Conservation (phyloP, 1,139 yeast species). For the Yamadazyma spencermartinsiae region DNA sequence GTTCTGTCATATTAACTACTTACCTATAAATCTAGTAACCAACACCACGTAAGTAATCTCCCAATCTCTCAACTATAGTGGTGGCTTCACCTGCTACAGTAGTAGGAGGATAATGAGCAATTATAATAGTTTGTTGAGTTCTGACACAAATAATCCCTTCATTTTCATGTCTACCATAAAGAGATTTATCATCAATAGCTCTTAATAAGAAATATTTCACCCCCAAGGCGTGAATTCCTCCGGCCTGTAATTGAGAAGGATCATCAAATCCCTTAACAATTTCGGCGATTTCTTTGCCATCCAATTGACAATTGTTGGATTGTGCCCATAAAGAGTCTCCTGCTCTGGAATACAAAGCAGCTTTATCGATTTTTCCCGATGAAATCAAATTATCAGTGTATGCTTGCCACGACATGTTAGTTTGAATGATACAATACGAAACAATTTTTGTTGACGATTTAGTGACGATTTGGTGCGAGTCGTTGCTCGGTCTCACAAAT, state of each 20-base stretch:
- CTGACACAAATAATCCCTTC: conserved; percentile 90
- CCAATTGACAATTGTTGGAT: conserved; percentile 67
- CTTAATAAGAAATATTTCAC: conserved; percentile 85
- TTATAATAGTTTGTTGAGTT: conserved; percentile 86
- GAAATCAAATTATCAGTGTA: conserved; percentile 90
- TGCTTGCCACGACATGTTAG: conserved; percentile 57
- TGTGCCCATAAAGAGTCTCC: conserved; percentile 97
- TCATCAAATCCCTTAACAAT: conserved; percentile 81
- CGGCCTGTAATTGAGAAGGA: conserved; percentile 75
- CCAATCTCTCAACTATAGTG: conserved; percentile 89
- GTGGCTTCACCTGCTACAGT: conserved; percentile 96
- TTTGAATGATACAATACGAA: conserved; percentile 2
- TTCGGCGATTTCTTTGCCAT: conserved; percentile 68
- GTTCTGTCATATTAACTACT: neutral
- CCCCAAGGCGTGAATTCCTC: conserved; percentile 82
- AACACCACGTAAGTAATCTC: conserved; percentile 87
- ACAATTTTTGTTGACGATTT: neutral
- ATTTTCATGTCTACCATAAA: conserved; percentile 87
- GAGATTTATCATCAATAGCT: conserved; percentile 91
- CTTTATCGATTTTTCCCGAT: conserved; percentile 86
- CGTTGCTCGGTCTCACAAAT: no score
- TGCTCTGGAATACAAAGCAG: conserved; percentile 89
- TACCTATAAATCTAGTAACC: conserved; percentile 52
- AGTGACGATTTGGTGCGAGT: neutral
- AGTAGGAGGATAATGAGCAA: conserved; percentile 93